A percentile compares a stretch with the other conserved stretches of the same genome.
These are phyloP conservation scores for Sporothrix protearum DNA, from an alignment of 2,329 filamentous ascomycete genomes.

Conservation along the genomic window DNA sequence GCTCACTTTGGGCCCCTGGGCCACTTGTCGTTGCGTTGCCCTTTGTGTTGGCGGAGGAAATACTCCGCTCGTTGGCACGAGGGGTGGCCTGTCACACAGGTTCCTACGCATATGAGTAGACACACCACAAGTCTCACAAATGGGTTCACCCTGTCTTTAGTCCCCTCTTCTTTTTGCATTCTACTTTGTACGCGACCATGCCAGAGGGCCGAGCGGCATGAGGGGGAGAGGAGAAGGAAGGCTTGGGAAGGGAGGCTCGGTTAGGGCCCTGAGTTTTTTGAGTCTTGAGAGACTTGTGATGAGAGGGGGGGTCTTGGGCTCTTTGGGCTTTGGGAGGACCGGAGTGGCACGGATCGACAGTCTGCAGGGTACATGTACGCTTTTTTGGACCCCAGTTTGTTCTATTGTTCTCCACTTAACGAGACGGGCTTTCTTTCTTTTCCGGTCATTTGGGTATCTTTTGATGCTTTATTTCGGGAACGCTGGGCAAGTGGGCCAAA, in stretches of 20 bases:
- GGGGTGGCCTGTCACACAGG: not conserved
- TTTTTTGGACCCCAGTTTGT: not conserved
- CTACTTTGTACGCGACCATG: not conserved
- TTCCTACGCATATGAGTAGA: no score
- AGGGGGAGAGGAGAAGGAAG: not conserved
- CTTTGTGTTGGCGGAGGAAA: conserved; percentile 19
- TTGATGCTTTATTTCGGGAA: not conserved
- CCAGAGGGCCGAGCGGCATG: not conserved
- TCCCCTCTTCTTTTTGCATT: no score
- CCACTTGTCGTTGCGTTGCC: no score
- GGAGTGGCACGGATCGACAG: conserved; percentile 20
- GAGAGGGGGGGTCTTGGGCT: not conserved
- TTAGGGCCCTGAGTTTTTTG: not conserved
- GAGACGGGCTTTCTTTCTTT: not conserved
- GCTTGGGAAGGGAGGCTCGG: not conserved
- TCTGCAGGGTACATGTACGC: conserved; percentile 20
- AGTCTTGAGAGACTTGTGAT: not conserved
- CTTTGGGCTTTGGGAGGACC: not conserved
- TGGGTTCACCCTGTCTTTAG: no score
- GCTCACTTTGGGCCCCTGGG: no score
- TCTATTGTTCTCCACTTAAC: not conserved
- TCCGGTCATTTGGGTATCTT: not conserved
- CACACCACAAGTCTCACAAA: not conserved
- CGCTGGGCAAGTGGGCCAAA: not conserved
- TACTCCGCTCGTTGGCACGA: conserved; percentile 11